phyloP scores from a whole-genome alignment of 2,329 filamentous ascomycete species.

The Aspergillus phoenicis region DNA sequence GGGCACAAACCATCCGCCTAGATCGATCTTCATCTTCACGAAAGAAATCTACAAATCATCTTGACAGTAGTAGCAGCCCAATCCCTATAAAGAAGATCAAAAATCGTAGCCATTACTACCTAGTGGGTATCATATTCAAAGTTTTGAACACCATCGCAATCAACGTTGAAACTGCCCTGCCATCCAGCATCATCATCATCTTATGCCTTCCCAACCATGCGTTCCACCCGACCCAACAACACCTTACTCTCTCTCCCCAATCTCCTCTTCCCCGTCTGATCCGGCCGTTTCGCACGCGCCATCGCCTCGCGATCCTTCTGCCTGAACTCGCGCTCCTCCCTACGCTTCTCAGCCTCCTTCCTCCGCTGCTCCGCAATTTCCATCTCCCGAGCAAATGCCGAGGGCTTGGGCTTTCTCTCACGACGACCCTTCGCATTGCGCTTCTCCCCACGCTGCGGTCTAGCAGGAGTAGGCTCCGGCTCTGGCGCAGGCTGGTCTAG shows the following conservation, averaged over 20 bases:
- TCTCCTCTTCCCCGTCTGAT: constrained; percentile 72
- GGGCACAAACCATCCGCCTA: constrained; percentile 27
- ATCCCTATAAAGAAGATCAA: background rate
- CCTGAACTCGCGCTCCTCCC: constrained; percentile 66
- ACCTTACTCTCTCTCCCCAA: constrained; percentile 79
- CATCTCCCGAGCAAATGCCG: constrained; percentile 66
- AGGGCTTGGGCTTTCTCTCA: constrained; percentile 45
- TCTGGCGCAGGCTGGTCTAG: constrained; percentile 49
- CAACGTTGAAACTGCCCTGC: too few species aligned
- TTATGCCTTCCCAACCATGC: constrained; percentile 59
- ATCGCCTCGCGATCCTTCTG: constrained; percentile 71
- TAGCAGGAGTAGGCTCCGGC: constrained; percentile 22
- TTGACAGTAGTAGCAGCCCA: background rate
- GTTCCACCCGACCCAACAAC: constrained; percentile 75
- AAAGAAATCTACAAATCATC: background rate
- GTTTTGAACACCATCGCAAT: constrained; percentile 13
- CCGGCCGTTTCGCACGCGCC: constrained; percentile 62
- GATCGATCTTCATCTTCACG: constrained; percentile 1
- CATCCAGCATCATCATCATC: background rate
- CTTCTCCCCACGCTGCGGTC: constrained; percentile 27
- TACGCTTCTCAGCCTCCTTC: constrained; percentile 63
- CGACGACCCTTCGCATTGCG: constrained; percentile 31
- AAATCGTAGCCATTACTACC: constrained; percentile 11
- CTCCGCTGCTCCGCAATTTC: constrained; percentile 66
- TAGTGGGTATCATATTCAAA: constrained; percentile 21